Base-by-base conservation (phyloP, 2,329 filamentous ascomycete genomes). In the Anthostomella pinea region DNA sequence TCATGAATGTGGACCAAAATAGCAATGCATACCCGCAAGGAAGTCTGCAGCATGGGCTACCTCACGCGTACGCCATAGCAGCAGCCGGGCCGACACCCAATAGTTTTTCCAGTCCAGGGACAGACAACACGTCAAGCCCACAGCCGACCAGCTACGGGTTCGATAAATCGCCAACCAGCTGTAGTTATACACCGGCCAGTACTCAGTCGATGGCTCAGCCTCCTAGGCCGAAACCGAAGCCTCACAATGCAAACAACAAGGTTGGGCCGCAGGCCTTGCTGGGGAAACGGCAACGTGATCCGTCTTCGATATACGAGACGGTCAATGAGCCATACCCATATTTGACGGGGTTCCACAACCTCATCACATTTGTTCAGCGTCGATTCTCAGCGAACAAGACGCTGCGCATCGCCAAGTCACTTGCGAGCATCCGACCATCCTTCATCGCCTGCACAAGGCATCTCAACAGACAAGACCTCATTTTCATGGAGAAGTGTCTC, bases 401-500 rank as follows among this genome's bases (percentile, higher is more conserved):
- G 0, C 64, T 91, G 16, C 81, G 83, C 39, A 95, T 96, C 48
- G 89, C 88, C 41, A 87, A 90, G 65, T 85, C 90, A 0, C 75
- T 98, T 34, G 85, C 87, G 6, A 88, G 85, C 28, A 95, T 96
- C 51, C 83, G 93, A 6, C 91, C 93, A 2, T 93, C 89, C 0
- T 93, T 98, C 58, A 91, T 97, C 46, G 83, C 89, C 8, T 94
- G 88, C 45, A 95, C 87, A 14, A 86, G 87, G 54, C 89, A 87
- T n/a, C 70, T 97, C 43, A 90, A 88, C 47, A 74, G 83, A 13
- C 84, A 93, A 54, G 93, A 98, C 62, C 71, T 97, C 18, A 82
- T 98, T 15, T 96, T 97, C 62, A 95, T 95, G 85, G 93, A 98
- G 62, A 95, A 95, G 65, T 94, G 87, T 55, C 88, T 97, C 58